Evolutionary conservation across 352 stramenopile genomes (phyloP).

Genomic region (Phytophthora aleatoria): DNA sequence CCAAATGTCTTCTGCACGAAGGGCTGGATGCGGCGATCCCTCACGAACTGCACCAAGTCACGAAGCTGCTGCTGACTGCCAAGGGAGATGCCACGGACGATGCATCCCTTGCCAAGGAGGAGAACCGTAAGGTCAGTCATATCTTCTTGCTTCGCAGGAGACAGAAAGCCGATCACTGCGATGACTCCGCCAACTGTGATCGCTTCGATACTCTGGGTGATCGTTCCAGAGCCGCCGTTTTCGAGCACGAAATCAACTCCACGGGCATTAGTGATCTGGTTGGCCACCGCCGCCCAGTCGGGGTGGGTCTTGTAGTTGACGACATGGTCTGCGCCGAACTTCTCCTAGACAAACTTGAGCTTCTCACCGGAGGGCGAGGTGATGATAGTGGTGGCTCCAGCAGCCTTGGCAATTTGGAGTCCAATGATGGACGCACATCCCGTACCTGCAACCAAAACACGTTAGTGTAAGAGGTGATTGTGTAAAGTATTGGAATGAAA

Average conservation of each 20-base stretch:
- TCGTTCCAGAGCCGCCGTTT: neutral
- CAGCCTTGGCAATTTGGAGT: slow-evolving; percentile 17
- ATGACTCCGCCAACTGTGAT: neutral
- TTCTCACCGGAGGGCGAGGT: slow-evolving; percentile 11
- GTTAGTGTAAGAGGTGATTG: neutral
- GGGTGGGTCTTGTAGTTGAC: neutral
- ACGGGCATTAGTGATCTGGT: neutral
- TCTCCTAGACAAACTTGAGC: slow-evolving; percentile 4
- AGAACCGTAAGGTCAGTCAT: neutral
- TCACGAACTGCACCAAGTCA: slow-evolving; percentile 8
- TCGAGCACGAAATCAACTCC: neutral
- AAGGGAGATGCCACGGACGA: slow-evolving; percentile 4
- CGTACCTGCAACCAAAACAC: slow-evolving; percentile 2
- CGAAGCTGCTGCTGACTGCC: slow-evolving; percentile 2
- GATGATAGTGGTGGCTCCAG: slow-evolving; percentile 14
- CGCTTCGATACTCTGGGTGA: slow-evolving; percentile 7
- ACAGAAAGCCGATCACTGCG: neutral
- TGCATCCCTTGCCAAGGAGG: neutral
- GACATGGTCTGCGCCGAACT: slow-evolving; percentile 4
- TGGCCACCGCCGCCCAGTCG: neutral
- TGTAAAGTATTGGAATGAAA: neutral
- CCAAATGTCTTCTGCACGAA: slow-evolving; percentile 15
- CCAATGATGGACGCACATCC: slow-evolving; percentile 12
- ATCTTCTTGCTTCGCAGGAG: neutral
- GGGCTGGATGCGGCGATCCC: neutral